phyloP scores from a whole-genome alignment of 2,329 filamentous ascomycete genomes.

The Chaetoscypha palmicola region DNA sequence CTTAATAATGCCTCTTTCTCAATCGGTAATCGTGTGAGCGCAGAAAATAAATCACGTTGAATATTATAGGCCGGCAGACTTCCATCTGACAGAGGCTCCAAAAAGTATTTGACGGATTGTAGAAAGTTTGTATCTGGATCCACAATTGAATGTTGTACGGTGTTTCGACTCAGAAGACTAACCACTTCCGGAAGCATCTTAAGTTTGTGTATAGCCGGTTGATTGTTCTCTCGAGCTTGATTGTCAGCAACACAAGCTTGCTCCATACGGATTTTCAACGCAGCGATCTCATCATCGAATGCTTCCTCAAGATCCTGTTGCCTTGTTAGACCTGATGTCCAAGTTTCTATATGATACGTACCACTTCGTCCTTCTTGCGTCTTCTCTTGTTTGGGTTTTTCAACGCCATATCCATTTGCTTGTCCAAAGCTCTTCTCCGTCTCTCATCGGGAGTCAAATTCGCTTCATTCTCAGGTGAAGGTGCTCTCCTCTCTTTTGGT shows the following conservation, averaged over 20 bases:
- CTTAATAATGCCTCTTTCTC: slow-evolving; percentile 85
- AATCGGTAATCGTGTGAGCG: slow-evolving; percentile 73
- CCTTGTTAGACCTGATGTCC: slow-evolving; percentile 12
- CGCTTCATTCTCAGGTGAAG: slow-evolving; percentile 66
- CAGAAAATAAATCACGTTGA: slow-evolving; percentile 85
- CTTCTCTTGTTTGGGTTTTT: slow-evolving; percentile 64
- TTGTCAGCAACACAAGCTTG: slow-evolving; percentile 83
- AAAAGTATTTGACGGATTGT: slow-evolving; percentile 92
- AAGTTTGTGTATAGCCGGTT: slow-evolving; percentile 86
- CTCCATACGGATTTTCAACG: slow-evolving; percentile 85
- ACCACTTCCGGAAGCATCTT: slow-evolving; percentile 89
- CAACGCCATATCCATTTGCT: slow-evolving; percentile 79
- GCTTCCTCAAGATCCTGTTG: slow-evolving; percentile 77
- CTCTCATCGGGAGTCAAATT: slow-evolving; percentile 77
- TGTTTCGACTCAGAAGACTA: slow-evolving; percentile 81
- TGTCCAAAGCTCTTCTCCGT: slow-evolving; percentile 74
- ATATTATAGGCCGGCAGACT: slow-evolving; percentile 95
- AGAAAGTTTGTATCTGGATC: slow-evolving; percentile 94
- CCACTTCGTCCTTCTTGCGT: slow-evolving; percentile 81
- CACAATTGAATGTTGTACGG: slow-evolving; percentile 74
- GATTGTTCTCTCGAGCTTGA: slow-evolving; percentile 66
- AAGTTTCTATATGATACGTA: slow-evolving; percentile 38
- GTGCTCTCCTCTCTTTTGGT: slow-evolving; percentile 38
- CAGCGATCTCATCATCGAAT: slow-evolving; percentile 82
- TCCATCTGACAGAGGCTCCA: slow-evolving; percentile 90